phyloP scores from a whole-genome alignment of 768 basidiomycete genomes.

The Leccinellum rugosiceps region DNA sequence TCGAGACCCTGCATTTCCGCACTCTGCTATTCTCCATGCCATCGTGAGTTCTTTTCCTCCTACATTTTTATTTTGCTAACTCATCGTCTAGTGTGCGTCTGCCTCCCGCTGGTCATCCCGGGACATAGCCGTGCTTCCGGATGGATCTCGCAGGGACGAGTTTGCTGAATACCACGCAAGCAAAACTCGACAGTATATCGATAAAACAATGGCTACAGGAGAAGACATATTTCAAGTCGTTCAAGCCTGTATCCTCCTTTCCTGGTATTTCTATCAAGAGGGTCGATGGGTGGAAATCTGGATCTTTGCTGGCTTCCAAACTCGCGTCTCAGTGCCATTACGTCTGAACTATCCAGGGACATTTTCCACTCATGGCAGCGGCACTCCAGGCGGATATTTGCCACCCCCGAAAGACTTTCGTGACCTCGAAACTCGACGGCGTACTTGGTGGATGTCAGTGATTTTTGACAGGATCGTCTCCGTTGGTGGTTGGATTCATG shows the following conservation, averaged over 20 bases:
- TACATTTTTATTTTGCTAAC: constrained; percentile 8
- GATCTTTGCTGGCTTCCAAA: constrained; percentile 87
- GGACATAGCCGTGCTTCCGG: constrained; percentile 60
- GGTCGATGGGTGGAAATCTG: constrained; percentile 89
- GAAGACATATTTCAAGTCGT: constrained; percentile 84
- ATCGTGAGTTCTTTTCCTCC: constrained; percentile 51
- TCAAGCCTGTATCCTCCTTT: constrained; percentile 82
- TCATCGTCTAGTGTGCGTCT: constrained; percentile 60
- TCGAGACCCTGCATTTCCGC: constrained; percentile 79
- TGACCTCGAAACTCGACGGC: constrained; percentile 73
- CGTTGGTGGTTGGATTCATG: constrained; percentile 84
- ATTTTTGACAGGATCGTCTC: constrained; percentile 81
- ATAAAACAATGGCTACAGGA: constrained; percentile 86
- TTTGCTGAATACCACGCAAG: constrained; percentile 86
- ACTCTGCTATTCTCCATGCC: constrained; percentile 86
- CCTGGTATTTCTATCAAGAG: constrained; percentile 91
- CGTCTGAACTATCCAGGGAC: constrained; percentile 86
- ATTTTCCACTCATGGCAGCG: constrained; percentile 62
- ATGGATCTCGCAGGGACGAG: constrained; percentile 76
- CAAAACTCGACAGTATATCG: constrained; percentile 85
- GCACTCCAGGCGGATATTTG: constrained; percentile 75
- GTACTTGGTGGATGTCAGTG: constrained; percentile 92
- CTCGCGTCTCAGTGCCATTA: constrained; percentile 75
- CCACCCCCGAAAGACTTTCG: constrained; percentile 72
- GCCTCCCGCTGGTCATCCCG: constrained; percentile 82